Evolutionary conservation across 495 filamentous ascomycete species (phyloP).

Genomic region (Letharia columbiana): DNA sequence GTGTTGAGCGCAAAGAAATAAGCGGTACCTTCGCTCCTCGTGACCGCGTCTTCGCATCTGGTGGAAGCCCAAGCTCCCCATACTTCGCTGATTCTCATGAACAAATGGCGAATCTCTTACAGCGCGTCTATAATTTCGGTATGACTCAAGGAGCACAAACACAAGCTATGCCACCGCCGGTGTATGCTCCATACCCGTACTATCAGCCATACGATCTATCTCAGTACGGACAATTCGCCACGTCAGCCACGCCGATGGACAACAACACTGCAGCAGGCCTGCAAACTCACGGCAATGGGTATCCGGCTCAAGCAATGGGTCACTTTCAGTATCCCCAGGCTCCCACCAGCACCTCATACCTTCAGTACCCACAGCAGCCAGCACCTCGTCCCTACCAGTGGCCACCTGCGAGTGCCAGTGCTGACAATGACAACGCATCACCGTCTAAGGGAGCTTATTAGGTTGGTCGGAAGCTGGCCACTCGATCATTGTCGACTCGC

Average conservation of each 20-base stretch:
- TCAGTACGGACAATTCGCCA: slow-evolving; percentile 10
- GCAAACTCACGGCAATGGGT: slow-evolving; percentile 4
- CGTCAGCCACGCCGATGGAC: slow-evolving; percentile 8
- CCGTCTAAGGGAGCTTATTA: slow-evolving; percentile 1
- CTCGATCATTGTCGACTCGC: neutral
- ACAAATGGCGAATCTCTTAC: slow-evolving; percentile 21
- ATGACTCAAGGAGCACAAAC: slow-evolving; percentile 23
- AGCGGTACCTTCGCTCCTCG: slow-evolving; percentile 18
- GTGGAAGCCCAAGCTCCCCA: slow-evolving; percentile 18
- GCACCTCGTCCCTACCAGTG: slow-evolving; percentile 15
- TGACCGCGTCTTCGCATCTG: slow-evolving; percentile 8
- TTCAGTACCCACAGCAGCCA: slow-evolving; percentile 7
- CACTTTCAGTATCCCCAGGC: slow-evolving; percentile 16
- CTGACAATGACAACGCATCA: slow-evolving; percentile 6
- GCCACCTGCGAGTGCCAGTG: slow-evolving; percentile 5
- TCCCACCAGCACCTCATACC: slow-evolving; percentile 4
- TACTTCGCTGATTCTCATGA: slow-evolving; percentile 14
- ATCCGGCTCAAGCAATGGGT: slow-evolving; percentile 2
- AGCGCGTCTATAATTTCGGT: slow-evolving; percentile 24
- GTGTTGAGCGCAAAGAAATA: slow-evolving; percentile 28
- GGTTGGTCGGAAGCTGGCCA: neutral
- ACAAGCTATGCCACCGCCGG: slow-evolving; percentile 18
- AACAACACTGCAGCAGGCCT: slow-evolving; percentile 2
- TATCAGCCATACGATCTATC: slow-evolving; percentile 17
- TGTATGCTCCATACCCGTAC: slow-evolving; percentile 19